Conservation (phyloP, 768 basidiomycete genomes). For the Pleurotus pulmonarius region DNA sequence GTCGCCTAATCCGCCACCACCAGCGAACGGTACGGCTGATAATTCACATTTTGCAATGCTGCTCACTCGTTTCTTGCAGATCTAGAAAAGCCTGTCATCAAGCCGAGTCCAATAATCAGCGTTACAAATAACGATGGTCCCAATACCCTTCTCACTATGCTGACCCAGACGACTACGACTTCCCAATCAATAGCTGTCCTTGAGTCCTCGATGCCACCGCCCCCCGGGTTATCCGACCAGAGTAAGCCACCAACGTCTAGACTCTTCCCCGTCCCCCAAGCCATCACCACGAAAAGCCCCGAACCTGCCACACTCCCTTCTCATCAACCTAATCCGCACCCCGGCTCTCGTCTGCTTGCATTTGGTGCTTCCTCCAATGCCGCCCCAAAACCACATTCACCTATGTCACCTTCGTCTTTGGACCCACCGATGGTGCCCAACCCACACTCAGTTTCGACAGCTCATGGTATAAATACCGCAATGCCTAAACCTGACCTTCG, state of each 20-base stretch:
- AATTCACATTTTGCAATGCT: background rate
- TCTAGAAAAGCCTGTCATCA: background rate
- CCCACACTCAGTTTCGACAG: constrained; percentile 11
- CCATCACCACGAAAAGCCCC: constrained; percentile 5
- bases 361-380: constrained; percentile 28
- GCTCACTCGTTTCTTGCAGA: background rate
- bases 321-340: constrained; percentile 41
- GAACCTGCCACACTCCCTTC: constrained; percentile 14
- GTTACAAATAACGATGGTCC: constrained; percentile 6
- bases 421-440: background rate
- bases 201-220: background rate
- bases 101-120: background rate
- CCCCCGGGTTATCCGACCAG: background rate
- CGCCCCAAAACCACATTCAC: constrained; percentile 11
- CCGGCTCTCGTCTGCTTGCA: constrained; percentile 48
- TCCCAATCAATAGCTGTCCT: background rate
- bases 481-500: constrained; percentile 26
- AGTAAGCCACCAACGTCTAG: constrained; percentile 4
- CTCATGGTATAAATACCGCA: constrained; percentile 16
- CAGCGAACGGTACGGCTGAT: background rate
- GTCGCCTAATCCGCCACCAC: background rate
- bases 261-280: constrained; percentile 7
- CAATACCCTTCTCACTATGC: constrained; percentile 6
- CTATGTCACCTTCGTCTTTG: background rate
- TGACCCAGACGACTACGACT: background rate